Evolutionary conservation across 176 grass and related monocot species (phyloP), one percentile per base, ranked within the genome.

Genomic region (Ampelocalamus luodianensis): DNA sequence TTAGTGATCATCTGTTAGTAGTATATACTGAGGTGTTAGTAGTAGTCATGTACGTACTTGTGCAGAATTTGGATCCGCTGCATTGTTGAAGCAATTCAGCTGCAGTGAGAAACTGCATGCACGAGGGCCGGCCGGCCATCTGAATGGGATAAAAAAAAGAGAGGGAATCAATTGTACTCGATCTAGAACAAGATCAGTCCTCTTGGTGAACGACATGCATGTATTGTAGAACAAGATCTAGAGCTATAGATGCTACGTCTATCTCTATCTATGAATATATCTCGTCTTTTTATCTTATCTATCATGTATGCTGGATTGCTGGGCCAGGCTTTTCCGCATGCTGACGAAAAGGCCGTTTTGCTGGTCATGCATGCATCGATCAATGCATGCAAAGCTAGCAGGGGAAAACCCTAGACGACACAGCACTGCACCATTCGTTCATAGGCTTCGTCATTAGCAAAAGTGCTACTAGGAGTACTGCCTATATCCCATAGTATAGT

Each of bases 311-410:
- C 74, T 67, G 84, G 84, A 43, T 37, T 16, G 66, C 74, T 67
- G 84, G 84, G 53, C 45, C 83, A 68, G 75, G 61, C 74, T 88
- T 91, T 91, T 93, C 61, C 34, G 68, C 85, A 62, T 63, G 65
- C 82, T 77, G 82, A 80, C 42, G 37, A 87, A 82, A 92, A 90
- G 71, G 23, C 75, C 81, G 85, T 93, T 89, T 86, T 54, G 65
- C 76, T 42, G 32, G 42, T 55, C 29, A 72, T 72, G 45, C 68
- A 73, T 29, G 8, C 49, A 60, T 65, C 63, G 67, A 3, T 40
- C 32, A 24, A 66, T 4, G 79, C 65, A 22, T 43, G 53, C 80
- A 44, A 82, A 60, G 80, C 66, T 11, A 12, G 51, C 24, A 26
- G 53, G 16, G 65, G 59, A 5, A 18, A 80, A 68, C 46, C 78